A percentile compares a stretch with the other conserved stretches of the same genome.
These are phyloP conservation scores for Neurospora intermedia DNA, from an alignment of 495 filamentous ascomycete genomes.

Conservation along the genomic window DNA sequence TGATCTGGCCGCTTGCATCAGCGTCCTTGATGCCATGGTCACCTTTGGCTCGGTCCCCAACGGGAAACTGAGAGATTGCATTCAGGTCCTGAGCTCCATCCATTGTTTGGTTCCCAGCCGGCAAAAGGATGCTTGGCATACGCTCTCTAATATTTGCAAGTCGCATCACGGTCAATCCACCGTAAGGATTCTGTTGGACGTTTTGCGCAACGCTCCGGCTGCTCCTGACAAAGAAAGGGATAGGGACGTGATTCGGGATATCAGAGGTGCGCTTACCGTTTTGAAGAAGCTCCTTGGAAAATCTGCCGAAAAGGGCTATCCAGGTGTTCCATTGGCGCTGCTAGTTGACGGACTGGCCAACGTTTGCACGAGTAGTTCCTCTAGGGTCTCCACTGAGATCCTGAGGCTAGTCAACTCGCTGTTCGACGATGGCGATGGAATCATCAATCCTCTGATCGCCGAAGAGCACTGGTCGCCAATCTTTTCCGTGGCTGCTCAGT, in stretches of 20 bases:
- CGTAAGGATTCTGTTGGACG: constrained; percentile 51
- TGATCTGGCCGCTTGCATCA: constrained; percentile 66
- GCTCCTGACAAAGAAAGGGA: constrained; percentile 46
- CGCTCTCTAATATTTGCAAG: constrained; percentile 63
- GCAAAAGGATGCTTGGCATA: constrained; percentile 62
- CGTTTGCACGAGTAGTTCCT: constrained; percentile 44
- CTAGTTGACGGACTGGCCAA: constrained; percentile 48
- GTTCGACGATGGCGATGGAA: constrained; percentile 31
- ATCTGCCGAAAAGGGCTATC: constrained; percentile 51
- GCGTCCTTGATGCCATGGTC: constrained; percentile 68
- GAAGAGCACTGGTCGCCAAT: constrained; percentile 46
- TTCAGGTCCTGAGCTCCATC: constrained; percentile 74
- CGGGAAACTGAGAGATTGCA: constrained; percentile 51
- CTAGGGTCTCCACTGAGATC: constrained; percentile 41
- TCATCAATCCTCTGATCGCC: constrained; percentile 32
- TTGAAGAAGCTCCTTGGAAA: constrained; percentile 55
- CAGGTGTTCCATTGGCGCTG: constrained; percentile 44
- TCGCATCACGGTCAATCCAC: constrained; percentile 69
- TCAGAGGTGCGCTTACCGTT: constrained; percentile 58
- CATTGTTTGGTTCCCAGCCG: constrained; percentile 62
- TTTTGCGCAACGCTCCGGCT: constrained; percentile 42
- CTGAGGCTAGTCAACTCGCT: constrained; percentile 42
- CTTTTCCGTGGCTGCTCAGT: constrained; percentile 34
- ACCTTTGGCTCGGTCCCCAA: constrained; percentile 69
- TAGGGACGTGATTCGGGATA: constrained; percentile 34